Percentiles rank a stretch among this genome's conserved stretches.
Conservation (phyloP, 306 rosid species). For the Dryas alaskensis region DNA sequence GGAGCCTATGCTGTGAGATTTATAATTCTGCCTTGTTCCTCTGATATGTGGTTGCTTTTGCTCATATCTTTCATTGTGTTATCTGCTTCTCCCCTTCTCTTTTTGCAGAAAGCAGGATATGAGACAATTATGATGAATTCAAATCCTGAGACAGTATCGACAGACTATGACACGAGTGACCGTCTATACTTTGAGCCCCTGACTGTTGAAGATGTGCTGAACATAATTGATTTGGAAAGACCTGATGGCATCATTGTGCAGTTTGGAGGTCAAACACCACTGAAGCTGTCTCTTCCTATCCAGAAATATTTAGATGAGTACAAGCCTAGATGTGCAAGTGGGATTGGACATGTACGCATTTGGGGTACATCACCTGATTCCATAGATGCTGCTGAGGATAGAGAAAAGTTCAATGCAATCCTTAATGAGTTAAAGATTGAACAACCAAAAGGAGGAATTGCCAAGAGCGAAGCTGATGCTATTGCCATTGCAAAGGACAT, state of each 20-base stretch:
- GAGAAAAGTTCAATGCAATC: conserved; percentile 87
- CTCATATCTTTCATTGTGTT: background rate
- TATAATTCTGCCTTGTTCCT: background rate
- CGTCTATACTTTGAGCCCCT: conserved; percentile 91
- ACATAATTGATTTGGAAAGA: conserved; percentile 86
- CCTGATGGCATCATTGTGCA: conserved; percentile 99
- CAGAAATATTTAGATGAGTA: conserved; percentile 78
- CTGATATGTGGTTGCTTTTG: background rate
- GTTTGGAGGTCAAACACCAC: conserved; percentile 98
- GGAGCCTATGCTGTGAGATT: background rate
- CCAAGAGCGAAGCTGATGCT: conserved; percentile 85
- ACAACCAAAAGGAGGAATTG: conserved; percentile 99
- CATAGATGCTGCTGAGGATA: conserved; percentile 94
- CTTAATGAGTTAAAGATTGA: conserved; percentile 75
- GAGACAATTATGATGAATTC: conserved; percentile 99
- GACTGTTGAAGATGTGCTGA: conserved; percentile 81
- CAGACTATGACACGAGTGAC: conserved; percentile 96
- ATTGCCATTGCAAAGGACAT: conserved; percentile 74
- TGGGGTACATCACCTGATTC: conserved; percentile 99
- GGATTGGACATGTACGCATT: conserved; percentile 60
- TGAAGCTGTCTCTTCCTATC: conserved; percentile 83
- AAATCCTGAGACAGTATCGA: conserved; percentile 95
- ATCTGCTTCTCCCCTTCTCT: conserved; percentile 16
- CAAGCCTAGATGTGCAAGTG: conserved; percentile 70
- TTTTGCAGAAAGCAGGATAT: conserved; percentile 77